Percentiles rank a stretch among this genome's conserved stretches.
phyloP scores from a whole-genome alignment of 2,329 filamentous ascomycete species.

The Davidsoniella neocaledoniae region DNA sequence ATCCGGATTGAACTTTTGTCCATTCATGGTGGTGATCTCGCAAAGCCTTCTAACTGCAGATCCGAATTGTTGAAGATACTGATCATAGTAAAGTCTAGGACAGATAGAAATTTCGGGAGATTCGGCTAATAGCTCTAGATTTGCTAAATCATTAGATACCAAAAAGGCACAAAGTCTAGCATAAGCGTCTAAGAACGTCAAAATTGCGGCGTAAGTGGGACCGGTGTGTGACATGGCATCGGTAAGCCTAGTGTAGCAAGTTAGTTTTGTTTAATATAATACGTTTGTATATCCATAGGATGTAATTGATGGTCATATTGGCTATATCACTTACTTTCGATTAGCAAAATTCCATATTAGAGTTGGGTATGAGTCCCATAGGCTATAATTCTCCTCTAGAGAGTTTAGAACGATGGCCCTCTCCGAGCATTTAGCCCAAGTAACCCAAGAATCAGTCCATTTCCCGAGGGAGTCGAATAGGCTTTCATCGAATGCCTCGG shows the following conservation, averaged over 20 bases:
- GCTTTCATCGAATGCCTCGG: slow-evolving; percentile 23
- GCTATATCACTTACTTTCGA: slow-evolving; percentile 5
- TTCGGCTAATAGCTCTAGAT: background rate
- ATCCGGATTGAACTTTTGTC: background rate
- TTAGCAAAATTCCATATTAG: slow-evolving; percentile 26
- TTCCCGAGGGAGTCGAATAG: slow-evolving; percentile 27
- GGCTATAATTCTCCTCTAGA: slow-evolving; percentile 26
- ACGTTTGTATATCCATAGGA: background rate
- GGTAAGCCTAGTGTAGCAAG: background rate
- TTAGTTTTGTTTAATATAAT: background rate
- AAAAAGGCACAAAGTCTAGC: slow-evolving; percentile 36
- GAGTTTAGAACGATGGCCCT: slow-evolving; percentile 24
- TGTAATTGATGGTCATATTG: background rate
- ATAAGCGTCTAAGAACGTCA: slow-evolving; percentile 24
- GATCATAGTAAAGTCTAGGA: background rate
- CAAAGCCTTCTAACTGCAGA: background rate
- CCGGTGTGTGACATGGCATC: background rate
- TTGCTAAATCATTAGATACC: slow-evolving; percentile 28
- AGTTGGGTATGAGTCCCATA: slow-evolving; percentile 38
- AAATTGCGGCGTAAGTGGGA: slow-evolving; percentile 11
- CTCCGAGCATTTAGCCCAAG: slow-evolving; percentile 22
- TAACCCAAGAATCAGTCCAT: slow-evolving; percentile 35
- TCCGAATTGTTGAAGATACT: background rate
- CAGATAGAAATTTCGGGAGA: background rate
- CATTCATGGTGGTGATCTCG: background rate